A percentile compares a stretch with the other conserved stretches of the same genome.
Evolutionary conservation across 768 basidiomycete genomes (phyloP).

Genomic region (Psilocybe azurescens): DNA sequence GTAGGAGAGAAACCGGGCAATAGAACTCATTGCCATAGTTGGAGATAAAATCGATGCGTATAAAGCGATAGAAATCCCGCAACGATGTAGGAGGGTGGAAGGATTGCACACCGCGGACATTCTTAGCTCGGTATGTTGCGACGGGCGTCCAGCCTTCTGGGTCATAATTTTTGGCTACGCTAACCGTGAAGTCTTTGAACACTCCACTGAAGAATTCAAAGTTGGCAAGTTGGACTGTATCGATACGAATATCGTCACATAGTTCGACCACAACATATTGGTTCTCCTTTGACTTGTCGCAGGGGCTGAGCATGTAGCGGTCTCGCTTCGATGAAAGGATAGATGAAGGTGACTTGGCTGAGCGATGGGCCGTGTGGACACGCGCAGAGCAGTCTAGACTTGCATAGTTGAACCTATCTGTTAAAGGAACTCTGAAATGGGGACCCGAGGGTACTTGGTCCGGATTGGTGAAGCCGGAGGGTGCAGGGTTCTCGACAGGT

Average conservation of each 20-base stretch:
- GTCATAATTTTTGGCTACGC: constrained; percentile 77
- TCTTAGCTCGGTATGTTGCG: constrained; percentile 86
- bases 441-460: constrained; percentile 11
- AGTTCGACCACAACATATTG: constrained; percentile 94
- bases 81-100: constrained; percentile 79
- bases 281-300: constrained; percentile 58
- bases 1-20: constrained; percentile 90
- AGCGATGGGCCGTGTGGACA: constrained; percentile 82
- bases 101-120: constrained; percentile 89
- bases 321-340: constrained; percentile 92
- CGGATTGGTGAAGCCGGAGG: constrained; percentile 10
- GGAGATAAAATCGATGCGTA: constrained; percentile 92
- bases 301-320: constrained; percentile 96
- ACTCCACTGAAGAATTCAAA: constrained; percentile 98
- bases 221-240: constrained; percentile 95
- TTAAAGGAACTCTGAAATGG: constrained; percentile 62
- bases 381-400: constrained; percentile 92
- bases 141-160: constrained; percentile 72
- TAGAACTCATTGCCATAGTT: constrained; percentile 97
- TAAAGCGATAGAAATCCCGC: constrained; percentile 89
- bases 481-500: constrained; percentile 5
- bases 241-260: constrained; percentile 96
- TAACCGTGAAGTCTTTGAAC: constrained; percentile 90
- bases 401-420: constrained; percentile 95
- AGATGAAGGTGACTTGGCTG: constrained; percentile 80